Conservation (phyloP, 2,329 filamentous ascomycete genomes). For the Aspergillus tamarii region DNA sequence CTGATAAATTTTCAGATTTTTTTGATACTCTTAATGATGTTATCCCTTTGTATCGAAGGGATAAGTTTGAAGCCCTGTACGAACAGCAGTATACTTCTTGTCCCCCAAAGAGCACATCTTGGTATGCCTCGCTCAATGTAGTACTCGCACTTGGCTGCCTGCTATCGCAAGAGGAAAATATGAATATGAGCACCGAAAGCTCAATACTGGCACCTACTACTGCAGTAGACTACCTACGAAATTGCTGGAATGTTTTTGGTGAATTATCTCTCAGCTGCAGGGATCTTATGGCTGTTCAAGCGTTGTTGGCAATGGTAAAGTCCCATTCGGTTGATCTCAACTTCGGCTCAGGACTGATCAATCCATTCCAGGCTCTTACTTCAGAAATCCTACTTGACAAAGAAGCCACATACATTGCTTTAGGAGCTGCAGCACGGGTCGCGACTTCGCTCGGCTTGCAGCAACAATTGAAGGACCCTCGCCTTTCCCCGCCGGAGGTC, state of each 20-base stretch:
- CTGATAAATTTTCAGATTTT: neutral
- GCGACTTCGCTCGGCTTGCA: conserved; percentile 1
- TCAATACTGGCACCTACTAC: neutral
- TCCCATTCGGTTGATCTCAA: neutral
- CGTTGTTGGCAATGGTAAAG: neutral
- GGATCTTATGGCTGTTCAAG: conserved; percentile 1
- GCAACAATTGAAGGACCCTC: neutral
- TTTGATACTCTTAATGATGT: neutral
- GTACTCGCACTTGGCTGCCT: neutral
- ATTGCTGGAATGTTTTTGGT: neutral
- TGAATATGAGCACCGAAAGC: neutral
- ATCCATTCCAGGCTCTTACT: neutral
- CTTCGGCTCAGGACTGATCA: neutral
- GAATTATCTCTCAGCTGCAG: neutral
- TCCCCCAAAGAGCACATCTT: conserved; percentile 1
- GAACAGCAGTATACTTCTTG: neutral
- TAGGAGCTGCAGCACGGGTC: conserved; percentile 1
- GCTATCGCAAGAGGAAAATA: neutral
- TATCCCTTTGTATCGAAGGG: conserved; percentile 1
- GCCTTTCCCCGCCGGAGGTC: neutral
- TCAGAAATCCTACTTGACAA: neutral
- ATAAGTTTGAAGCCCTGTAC: neutral
- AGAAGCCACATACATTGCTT: conserved; percentile 1
- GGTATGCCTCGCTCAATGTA: conserved; percentile 4
- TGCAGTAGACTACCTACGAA: neutral